A percentile compares a stretch with the other conserved stretches of the same genome.
These are phyloP conservation scores for Beauveria rudraprayagi DNA, from an alignment of 2,329 filamentous ascomycete genomes.

Conservation along the genomic window DNA sequence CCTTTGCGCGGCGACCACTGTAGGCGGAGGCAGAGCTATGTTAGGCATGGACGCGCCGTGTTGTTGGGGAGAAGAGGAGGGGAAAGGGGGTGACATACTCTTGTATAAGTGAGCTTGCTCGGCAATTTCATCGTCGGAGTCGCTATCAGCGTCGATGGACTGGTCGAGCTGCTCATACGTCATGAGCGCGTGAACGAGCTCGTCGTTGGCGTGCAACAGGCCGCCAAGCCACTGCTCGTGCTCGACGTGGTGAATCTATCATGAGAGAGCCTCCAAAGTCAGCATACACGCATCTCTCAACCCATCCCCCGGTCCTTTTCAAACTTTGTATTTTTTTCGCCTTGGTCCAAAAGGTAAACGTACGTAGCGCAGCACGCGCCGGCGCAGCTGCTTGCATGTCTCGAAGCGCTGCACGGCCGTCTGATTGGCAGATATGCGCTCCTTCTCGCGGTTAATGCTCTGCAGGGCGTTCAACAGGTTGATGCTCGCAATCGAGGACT, in stretches of 20 bases:
- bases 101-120: conserved; percentile 59
- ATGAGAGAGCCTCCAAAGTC: not conserved
- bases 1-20: conserved; percentile 25
- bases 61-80: not conserved
- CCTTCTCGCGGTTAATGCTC: conserved; percentile 79
- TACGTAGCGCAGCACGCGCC: conserved; percentile 78
- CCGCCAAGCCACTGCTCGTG: conserved; percentile 87
- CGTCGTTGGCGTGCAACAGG: conserved; percentile 88
- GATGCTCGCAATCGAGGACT: conserved; percentile 81
- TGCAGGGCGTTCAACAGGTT: conserved; percentile 83
- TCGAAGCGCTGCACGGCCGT: conserved; percentile 73
- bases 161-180: conserved; percentile 90
- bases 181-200: conserved; percentile 88
- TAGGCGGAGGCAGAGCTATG: not conserved
- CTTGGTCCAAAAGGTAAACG: conserved; percentile 15
- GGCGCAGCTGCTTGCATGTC: conserved; percentile 73
- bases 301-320: too few relatives aligned
- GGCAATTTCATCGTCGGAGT: conserved; percentile 60
- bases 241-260: conserved; percentile 77
- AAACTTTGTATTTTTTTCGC: too few relatives aligned
- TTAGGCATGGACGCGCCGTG: conserved; percentile 18
- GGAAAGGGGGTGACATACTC: conserved; percentile 33
- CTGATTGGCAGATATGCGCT: conserved; percentile 79
- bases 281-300: not conserved
- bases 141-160: conserved; percentile 68